Conservation (phyloP, 345 rosid species). For the Populus simonii region DNA sequence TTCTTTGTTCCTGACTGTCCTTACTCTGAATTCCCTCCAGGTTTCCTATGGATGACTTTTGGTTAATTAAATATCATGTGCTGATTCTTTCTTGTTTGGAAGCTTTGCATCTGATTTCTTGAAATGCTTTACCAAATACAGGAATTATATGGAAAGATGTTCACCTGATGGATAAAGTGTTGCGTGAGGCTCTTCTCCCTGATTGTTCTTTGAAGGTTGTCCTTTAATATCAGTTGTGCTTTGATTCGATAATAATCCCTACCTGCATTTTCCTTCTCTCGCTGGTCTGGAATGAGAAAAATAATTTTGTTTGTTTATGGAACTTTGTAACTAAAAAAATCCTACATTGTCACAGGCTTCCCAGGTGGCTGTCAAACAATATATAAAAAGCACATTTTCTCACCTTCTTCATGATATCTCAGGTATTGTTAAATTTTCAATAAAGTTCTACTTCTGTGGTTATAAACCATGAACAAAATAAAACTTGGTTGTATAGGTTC, state of each 20-base stretch:
- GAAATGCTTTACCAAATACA: conserved; percentile 32
- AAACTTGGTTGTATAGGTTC: neutral
- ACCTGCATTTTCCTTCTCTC: neutral
- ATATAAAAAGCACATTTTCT: conserved; percentile 56
- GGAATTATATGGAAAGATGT: conserved; percentile 89
- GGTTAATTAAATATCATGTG: conserved; percentile 1
- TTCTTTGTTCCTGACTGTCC: neutral
- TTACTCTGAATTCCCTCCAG: neutral
- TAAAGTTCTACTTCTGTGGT: neutral
- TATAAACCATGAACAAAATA: neutral
- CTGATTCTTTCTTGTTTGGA: conserved; percentile 12
- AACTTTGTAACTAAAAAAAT: conserved; percentile 9
- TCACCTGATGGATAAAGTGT: conserved; percentile 75
- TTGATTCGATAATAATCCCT: neutral
- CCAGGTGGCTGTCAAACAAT: conserved; percentile 62
- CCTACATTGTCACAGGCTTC: conserved; percentile 68
- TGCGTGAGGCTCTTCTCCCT: conserved; percentile 71
- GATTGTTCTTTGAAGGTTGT: conserved; percentile 69
- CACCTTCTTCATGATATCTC: conserved; percentile 74
- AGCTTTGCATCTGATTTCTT: conserved; percentile 9
- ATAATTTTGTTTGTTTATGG: neutral
- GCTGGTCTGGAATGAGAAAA: neutral
- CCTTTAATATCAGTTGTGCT: conserved; percentile 13
- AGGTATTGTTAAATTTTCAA: conserved; percentile 41
- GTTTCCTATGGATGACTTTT: neutral